Evolutionary conservation across 2,329 filamentous ascomycete species (phyloP).

Genomic region (Claviceps africana): DNA sequence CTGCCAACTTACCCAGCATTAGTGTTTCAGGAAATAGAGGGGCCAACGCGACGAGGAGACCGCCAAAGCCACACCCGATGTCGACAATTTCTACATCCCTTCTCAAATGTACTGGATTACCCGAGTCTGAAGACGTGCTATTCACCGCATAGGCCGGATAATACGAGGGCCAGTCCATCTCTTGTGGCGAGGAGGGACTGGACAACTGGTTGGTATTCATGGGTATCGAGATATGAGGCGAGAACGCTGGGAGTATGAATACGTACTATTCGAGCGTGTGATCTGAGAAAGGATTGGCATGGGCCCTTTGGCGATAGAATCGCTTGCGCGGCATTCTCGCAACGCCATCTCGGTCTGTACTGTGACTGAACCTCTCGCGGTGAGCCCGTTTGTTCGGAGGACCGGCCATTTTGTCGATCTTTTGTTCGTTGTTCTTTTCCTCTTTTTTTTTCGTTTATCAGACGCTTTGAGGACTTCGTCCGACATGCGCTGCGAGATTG

Average conservation of each 20-base stretch:
- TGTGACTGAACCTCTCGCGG: constrained; percentile 50
- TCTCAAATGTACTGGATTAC: constrained; percentile 14
- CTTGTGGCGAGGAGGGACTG: constrained; percentile 62
- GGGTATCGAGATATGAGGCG: constrained; percentile 3
- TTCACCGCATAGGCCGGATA: constrained; percentile 59
- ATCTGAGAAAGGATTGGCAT: constrained; percentile 96
- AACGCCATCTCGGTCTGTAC: constrained; percentile 35
- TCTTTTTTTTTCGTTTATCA: not conserved
- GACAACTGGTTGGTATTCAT: not conserved
- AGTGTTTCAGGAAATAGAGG: constrained; percentile 69
- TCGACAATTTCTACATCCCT: constrained; percentile 83
- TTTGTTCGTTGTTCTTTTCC: not conserved
- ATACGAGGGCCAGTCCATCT: constrained; percentile 84
- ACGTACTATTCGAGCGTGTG: constrained; percentile 73
- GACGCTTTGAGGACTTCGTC: not conserved
- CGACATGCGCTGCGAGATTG: not conserved
- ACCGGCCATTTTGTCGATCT: constrained; percentile 13
- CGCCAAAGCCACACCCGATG: constrained; percentile 94
- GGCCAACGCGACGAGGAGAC: constrained; percentile 72
- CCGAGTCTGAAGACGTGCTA: constrained; percentile 14
- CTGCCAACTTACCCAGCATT: constrained; percentile 51
- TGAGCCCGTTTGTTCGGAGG: constrained; percentile 44
- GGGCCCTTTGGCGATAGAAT: constrained; percentile 90
- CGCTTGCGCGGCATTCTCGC: constrained; percentile 75
- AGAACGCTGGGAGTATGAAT: not conserved